These are phyloP conservation scores for Trichosanthes truncata DNA, from an alignment of 306 rosid genomes.

Conservation along the genomic window DNA sequence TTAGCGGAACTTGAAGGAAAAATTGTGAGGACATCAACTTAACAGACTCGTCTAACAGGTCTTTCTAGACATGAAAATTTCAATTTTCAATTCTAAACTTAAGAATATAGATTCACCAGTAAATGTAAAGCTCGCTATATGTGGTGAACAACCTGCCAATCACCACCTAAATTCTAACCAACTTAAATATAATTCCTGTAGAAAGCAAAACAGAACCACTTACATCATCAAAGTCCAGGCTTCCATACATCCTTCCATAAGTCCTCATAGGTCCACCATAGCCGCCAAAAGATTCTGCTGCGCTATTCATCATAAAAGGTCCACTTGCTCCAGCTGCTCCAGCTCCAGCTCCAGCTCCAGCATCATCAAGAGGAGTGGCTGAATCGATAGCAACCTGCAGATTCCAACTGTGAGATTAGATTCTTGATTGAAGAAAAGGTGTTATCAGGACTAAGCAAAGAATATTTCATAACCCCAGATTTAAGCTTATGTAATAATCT, in stretches of 20 bases:
- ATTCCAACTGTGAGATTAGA: background rate
- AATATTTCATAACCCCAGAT: background rate
- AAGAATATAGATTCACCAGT: background rate
- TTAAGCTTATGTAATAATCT: background rate
- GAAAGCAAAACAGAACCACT: slow-evolving; percentile 21
- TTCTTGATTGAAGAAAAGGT: background rate
- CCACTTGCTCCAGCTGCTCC: slow-evolving; percentile 48
- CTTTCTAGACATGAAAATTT: background rate
- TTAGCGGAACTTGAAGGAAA: background rate
- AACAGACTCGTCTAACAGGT: background rate
- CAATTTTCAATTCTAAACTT: background rate
- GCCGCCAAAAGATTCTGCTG: slow-evolving; percentile 57
- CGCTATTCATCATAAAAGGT: slow-evolving; percentile 41
- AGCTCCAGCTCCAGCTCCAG: slow-evolving; percentile 6
- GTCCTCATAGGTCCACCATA: slow-evolving; percentile 80
- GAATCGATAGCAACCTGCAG: slow-evolving; percentile 56
- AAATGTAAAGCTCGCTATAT: background rate
- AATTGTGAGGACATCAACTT: background rate
- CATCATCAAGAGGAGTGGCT: slow-evolving; percentile 89
- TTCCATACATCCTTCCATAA: slow-evolving; percentile 90
- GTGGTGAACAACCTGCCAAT: background rate
- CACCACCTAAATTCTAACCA: background rate
- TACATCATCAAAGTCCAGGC: slow-evolving; percentile 85
- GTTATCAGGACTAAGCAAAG: background rate
- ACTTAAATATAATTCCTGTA: background rate